These are phyloP conservation scores for Paramyrothecium roridum DNA, from an alignment of 2,329 filamentous ascomycete species.

Conservation along the genomic window DNA sequence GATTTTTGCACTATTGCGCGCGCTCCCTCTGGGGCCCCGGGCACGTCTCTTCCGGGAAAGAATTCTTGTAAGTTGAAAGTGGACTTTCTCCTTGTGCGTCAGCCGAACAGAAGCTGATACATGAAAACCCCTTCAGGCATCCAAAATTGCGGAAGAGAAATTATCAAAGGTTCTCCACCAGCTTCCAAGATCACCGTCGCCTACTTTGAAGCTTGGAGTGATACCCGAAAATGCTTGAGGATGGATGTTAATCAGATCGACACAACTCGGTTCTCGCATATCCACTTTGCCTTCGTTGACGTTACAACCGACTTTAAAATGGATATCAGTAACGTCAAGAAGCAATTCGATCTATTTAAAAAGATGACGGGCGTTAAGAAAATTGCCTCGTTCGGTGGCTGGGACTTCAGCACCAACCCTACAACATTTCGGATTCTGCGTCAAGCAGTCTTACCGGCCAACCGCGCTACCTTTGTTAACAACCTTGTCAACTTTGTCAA, in stretches of 20 bases:
- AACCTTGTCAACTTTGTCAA: slow-evolving; percentile 36
- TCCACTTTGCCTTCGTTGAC: slow-evolving; percentile 29
- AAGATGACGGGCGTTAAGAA: slow-evolving; percentile 22
- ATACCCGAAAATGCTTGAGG: slow-evolving; percentile 20
- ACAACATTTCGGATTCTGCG: slow-evolving; percentile 22
- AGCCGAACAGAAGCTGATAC: background rate
- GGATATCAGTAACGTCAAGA: slow-evolving; percentile 13
- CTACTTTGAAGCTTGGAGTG: slow-evolving; percentile 30
- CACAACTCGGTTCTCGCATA: slow-evolving; percentile 20
- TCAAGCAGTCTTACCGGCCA: slow-evolving; percentile 23
- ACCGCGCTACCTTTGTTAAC: slow-evolving; percentile 31
- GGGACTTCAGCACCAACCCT: slow-evolving; percentile 24
- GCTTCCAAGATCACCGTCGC: slow-evolving; percentile 21
- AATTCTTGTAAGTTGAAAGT: slow-evolving; percentile 2
- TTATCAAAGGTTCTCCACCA: slow-evolving; percentile 21
- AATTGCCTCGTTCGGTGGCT: slow-evolving; percentile 32
- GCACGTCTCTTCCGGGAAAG: slow-evolving; percentile 17
- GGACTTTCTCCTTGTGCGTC: background rate
- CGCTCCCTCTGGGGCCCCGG: slow-evolving; percentile 21
- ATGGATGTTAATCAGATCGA: slow-evolving; percentile 24
- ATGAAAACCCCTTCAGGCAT: slow-evolving; percentile 13
- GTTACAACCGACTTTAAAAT: slow-evolving; percentile 16
- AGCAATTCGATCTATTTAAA: slow-evolving; percentile 26
- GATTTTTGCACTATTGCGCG: slow-evolving; percentile 37
- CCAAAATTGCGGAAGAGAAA: slow-evolving; percentile 28